Base-by-base conservation (phyloP, 306 rosid species). In the Glycyrrhiza uralensis region DNA sequence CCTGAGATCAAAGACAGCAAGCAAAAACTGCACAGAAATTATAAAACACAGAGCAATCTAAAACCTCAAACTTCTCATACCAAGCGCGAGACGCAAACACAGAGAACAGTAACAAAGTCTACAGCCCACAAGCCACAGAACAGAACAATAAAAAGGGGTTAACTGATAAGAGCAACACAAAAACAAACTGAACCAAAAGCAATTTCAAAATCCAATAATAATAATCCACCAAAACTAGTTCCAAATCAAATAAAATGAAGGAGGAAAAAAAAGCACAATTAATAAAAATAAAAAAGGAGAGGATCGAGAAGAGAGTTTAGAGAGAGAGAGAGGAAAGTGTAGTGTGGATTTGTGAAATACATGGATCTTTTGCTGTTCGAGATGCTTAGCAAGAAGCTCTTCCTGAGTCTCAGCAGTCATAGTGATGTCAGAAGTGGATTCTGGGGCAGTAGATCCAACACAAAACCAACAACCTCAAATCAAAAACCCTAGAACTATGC, bases 391-490 rank as follows among this genome's bases (percentile, higher is more conserved):
- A 7, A 83, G 87, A 66, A 83, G 84, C 80, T 83, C 87, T 32
- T 83, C 80, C 18, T 80, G 82, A 1, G 77, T 71, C 52, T 72
- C 66, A 33, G 84, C 87, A 67, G 85, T 76, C 87, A 83, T 83
- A 1, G 79, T 29, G 28, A 42, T 7, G 39, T 29, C 6, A 42
- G 58, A 44, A 18, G 20, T 4, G 36, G 7, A 18, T 69, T 44
- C 23, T 24, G 68, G 41, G 0, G 26, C 30, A 18, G 10, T 5
- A 15, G 79, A 65, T 28, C 56, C 26, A 15, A 70, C 41, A 17
- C 58, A 1, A 1, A 65, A 9, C 7, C 54, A 61, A 35, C 15
- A 29, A 66, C 14, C 68, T 50, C 6, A n/a, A n/a, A n/a, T n/a
- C n/a, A n/a, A 71, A 57, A 82, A 82, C 86, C 86, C 86, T 82